Evolutionary conservation across 1,284 basidiomycete genomes (phyloP).

Genomic region (Ceratobasidium sp.): DNA sequence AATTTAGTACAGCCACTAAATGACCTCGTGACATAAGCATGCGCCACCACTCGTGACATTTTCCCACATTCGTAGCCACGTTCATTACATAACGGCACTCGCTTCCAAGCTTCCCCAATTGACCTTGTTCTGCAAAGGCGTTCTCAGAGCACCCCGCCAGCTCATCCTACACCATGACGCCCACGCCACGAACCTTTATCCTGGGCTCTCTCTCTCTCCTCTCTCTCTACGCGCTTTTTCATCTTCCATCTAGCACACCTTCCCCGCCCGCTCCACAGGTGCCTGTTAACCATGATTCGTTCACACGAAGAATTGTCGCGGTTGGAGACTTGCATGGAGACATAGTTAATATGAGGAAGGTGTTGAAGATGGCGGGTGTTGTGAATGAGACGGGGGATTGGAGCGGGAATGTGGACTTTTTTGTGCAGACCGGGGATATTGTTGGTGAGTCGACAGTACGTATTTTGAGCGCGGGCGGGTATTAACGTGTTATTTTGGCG

Average conservation of each 20-base stretch:
- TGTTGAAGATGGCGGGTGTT: conserved; percentile 82
- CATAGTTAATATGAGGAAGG: conserved; percentile 75
- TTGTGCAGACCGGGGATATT: conserved; percentile 95
- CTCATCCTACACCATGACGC: conserved; percentile 16
- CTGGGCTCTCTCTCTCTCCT: conserved; percentile 28
- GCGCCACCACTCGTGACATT: too few species aligned
- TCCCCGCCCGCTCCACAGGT: not conserved
- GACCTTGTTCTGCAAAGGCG: too few species aligned
- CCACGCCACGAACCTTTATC: conserved; percentile 28
- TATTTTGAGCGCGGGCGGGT: conserved; percentile 27
- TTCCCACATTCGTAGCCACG: too few species aligned
- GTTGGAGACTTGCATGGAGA: conserved; percentile 89
- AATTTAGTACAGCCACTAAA: too few species aligned
- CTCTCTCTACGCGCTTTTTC: conserved; percentile 15
- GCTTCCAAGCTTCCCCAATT: too few species aligned
- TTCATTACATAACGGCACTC: too few species aligned
- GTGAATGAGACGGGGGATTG: conserved; percentile 78
- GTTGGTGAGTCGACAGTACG: conserved; percentile 75
- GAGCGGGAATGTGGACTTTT: conserved; percentile 82
- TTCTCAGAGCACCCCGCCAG: too few species aligned
- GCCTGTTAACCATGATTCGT: conserved; percentile 32
- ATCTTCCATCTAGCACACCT: conserved; percentile 40
- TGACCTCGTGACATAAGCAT: too few species aligned
- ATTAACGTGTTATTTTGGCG: conserved; percentile 9
- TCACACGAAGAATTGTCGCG: conserved; percentile 68